Evolutionary conservation across 768 basidiomycete genomes (phyloP).

Genomic region (Sarcodon aspratus): DNA sequence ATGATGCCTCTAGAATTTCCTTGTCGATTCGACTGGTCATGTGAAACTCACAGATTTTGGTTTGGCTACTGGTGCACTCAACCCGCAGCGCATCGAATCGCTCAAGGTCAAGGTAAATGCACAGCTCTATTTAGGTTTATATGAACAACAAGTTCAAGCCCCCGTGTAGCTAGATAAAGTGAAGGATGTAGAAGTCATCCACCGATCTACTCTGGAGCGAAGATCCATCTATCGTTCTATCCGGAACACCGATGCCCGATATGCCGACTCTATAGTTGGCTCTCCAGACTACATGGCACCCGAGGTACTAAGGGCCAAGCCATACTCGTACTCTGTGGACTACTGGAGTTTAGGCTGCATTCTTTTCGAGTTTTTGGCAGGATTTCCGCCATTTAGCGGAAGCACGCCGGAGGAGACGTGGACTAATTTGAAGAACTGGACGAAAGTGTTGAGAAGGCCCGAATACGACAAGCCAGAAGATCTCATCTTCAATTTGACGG

Average conservation of each 20-base stretch:
- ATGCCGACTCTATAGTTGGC: conserved; percentile 95
- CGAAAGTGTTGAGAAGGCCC: conserved; percentile 80
- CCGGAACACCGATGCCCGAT: conserved; percentile 81
- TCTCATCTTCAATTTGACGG: conserved; percentile 89
- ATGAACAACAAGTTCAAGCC: conserved; percentile 2
- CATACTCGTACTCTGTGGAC: conserved; percentile 93
- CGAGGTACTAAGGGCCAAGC: conserved; percentile 86
- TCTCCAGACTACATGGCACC: conserved; percentile 99
- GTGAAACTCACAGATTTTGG: conserved; percentile 98
- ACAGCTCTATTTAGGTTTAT: neutral
- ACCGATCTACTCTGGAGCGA: conserved; percentile 87
- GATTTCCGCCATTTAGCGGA: conserved; percentile 97
- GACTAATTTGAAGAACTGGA: conserved; percentile 99
- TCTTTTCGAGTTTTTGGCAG: conserved; percentile 91
- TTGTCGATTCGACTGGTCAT: conserved; percentile 91
- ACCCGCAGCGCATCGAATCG: conserved; percentile 89
- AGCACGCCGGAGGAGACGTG: conserved; percentile 95
- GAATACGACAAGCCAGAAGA: conserved; percentile 96
- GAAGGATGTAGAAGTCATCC: conserved; percentile 84
- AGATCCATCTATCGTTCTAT: conserved; percentile 92
- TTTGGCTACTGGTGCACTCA: conserved; percentile 90
- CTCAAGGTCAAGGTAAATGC: conserved; percentile 74
- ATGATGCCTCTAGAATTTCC: conserved; percentile 62
- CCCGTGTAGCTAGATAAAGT: conserved; percentile 78
- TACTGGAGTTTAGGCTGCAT: conserved; percentile 99